Percentiles rank a stretch among this genome's conserved stretches.
Evolutionary conservation across 345 rosid species (phyloP).

Genomic region (Lenwebbia sp.): DNA sequence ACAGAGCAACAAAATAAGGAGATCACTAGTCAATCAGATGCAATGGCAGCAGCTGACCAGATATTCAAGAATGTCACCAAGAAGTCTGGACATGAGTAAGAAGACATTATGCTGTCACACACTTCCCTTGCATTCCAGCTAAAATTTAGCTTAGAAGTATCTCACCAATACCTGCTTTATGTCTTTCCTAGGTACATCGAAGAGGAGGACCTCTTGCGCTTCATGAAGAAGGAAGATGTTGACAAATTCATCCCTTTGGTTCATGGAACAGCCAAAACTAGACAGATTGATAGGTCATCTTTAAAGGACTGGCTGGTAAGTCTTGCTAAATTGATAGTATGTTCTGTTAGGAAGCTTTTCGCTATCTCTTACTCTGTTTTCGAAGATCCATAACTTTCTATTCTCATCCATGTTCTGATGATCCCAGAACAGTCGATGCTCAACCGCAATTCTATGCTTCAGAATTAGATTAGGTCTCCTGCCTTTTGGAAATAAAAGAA

Average conservation of each 20-base stretch:
- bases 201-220: constrained; percentile 54
- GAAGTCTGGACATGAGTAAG: constrained; percentile 36
- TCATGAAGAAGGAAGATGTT: constrained; percentile 51
- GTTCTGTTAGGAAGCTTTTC: neutral
- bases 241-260: constrained; percentile 37
- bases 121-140: neutral
- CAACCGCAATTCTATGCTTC: neutral
- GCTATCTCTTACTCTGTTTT: no score
- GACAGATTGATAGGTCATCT: constrained; percentile 43
- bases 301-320: constrained; percentile 60
- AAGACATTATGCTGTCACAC: neutral
- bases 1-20: constrained; percentile 25
- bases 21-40: constrained; percentile 61
- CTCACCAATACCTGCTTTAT: neutral
- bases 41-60: constrained; percentile 48
- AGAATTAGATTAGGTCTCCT: neutral
- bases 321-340: neutral
- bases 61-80: constrained; percentile 54
- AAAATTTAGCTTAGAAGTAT: neutral
- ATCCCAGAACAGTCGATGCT: neutral
- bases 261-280: constrained; percentile 38
- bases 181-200: constrained; percentile 34
- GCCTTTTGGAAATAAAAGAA: neutral
- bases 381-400: no score
- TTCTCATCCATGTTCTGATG: neutral